phyloP scores from a whole-genome alignment of 73 alveolate species.

The Tetrahymena borealis region DNA sequence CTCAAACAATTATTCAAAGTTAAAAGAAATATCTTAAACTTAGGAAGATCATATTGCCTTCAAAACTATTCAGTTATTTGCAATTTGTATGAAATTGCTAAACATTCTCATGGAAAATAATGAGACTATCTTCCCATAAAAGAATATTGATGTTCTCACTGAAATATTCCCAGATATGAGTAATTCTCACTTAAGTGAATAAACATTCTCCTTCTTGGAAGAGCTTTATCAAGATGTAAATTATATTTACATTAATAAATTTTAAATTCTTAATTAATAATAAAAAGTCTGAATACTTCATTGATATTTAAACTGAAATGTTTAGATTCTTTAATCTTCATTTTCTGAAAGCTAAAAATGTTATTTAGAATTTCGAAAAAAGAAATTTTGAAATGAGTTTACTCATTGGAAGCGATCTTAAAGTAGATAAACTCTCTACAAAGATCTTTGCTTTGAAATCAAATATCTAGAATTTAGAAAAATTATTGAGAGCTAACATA shows the following conservation, averaged over 20 bases:
- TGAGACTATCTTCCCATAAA: not conserved
- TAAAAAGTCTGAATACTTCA: not conserved
- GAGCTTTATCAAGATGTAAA: not conserved
- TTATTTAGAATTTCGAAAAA: not conserved
- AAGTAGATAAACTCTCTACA: not conserved
- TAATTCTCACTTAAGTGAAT: not conserved
- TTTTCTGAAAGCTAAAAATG: not conserved
- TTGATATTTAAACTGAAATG: not conserved
- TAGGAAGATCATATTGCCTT: not conserved
- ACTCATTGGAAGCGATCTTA: not conserved
- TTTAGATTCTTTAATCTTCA: not conserved
- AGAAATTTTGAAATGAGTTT: not conserved
- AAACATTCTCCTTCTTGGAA: not conserved
- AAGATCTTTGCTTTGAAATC: not conserved
- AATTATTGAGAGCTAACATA: not conserved
- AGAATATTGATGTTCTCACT: not conserved
- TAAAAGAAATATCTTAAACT: not conserved
- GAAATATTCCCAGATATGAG: not conserved
- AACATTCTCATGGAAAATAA: not conserved
- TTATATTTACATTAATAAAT: not conserved
- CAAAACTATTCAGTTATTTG: not conserved
- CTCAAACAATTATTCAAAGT: not conserved
- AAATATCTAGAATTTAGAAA: not conserved
- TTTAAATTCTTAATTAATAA: not conserved
- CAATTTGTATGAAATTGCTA: not conserved